Evolutionary conservation across 306 rosid species (phyloP), one percentile per base, ranked within the genome.

Genomic region (Corylus heterophylla): DNA sequence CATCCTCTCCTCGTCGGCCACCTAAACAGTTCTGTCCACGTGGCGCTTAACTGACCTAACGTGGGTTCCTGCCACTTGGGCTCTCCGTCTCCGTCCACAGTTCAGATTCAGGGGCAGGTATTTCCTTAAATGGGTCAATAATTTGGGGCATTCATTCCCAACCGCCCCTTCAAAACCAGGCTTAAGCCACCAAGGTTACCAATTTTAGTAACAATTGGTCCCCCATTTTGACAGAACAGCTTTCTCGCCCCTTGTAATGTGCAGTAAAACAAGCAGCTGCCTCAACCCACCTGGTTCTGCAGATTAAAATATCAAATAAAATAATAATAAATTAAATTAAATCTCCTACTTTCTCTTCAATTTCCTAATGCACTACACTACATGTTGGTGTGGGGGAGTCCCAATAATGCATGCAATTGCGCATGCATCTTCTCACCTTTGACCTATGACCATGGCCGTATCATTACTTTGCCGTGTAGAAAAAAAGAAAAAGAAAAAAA

Each of bases 191-290:
- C 1, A 44, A 11, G 17, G 8, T 29, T 29, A 3, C 78, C 71
- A 12, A 9, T 39, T 69, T 61, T 62, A 44, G 72, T 6, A 79
- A 78, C 74, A 42, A 31, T 17, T 11, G 22, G 76, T 5, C 72
- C 78, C 67, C 31, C 4, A 52, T 29, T 7, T 16, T 16, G 3
- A 4, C 12, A 8, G 8, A 58, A 62, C 3, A 29, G 4, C 7
- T 62, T 5, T 7, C 25, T 37, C 77, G 83, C 83, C 86, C 86
- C 75, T 45, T 69, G 86, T 70, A 74, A 69, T 74, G 27, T 35
- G 18, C 5, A 14, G 5, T 17, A 74, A 83, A 78, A 79, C 86
- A 20, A 62, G 75, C 71, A 71, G 73, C 80, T 20, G 10, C 51
- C 9, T 45, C 0, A 12, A 78, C 37, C 80, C 27, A 59, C 64